These are phyloP conservation scores for Terana coerulea DNA, from an alignment of 768 basidiomycete genomes.

Conservation along the genomic window DNA sequence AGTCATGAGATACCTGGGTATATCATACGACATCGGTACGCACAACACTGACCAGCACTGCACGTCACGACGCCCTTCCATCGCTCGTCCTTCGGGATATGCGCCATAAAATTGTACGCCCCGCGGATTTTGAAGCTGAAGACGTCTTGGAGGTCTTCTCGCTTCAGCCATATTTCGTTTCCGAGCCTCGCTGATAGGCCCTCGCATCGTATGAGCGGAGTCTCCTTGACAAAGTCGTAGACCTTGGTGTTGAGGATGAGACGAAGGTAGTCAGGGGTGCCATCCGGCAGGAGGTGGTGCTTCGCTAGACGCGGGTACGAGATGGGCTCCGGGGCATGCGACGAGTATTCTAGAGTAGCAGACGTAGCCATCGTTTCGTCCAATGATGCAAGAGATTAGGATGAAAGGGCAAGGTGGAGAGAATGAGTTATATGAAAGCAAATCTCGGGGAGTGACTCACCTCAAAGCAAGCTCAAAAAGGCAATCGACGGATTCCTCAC, in stretches of 20 bases:
- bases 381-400: neutral
- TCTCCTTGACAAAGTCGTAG: conserved; percentile 85
- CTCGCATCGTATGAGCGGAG: conserved; percentile 83
- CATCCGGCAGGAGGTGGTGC: conserved; percentile 60
- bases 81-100: conserved; percentile 79
- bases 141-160: conserved; percentile 95
- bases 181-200: conserved; percentile 87
- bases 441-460: conserved; percentile 6
- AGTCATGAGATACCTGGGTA: no score
- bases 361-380: conserved; percentile 21
- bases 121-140: conserved; percentile 99
- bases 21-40: conserved; percentile 22
- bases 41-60: conserved; percentile 87
- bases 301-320: conserved; percentile 62
- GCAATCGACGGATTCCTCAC: neutral
- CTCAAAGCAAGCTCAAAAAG: neutral
- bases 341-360: conserved; percentile 65
- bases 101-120: conserved; percentile 98
- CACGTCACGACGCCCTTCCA: conserved; percentile 99
- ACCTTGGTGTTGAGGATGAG: conserved; percentile 89
- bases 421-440: neutral
- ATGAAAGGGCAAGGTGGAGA: neutral
- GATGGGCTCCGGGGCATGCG: conserved; percentile 62
- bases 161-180: conserved; percentile 93
- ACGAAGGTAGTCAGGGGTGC: conserved; percentile 82